Conservation (phyloP, 1,139 yeast genomes). For the Magnusiomyces tetraspermus region DNA sequence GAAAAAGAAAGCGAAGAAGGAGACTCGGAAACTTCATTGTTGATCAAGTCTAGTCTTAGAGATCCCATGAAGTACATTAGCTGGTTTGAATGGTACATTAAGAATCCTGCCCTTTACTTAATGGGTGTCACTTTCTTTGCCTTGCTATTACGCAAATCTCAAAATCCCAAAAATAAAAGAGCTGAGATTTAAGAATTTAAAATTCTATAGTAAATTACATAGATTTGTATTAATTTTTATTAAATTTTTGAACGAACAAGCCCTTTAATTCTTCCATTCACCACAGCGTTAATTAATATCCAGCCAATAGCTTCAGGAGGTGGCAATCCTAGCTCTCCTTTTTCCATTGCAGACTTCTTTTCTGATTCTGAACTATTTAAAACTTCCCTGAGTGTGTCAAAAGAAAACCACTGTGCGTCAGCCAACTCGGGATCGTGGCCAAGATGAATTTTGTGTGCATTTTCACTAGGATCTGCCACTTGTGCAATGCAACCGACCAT, state of each 20-base stretch:
- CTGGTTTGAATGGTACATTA: slow-evolving; percentile 1
- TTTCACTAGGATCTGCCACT: slow-evolving; percentile 53
- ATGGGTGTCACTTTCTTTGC: background rate
- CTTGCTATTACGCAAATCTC: background rate
- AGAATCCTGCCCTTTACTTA: background rate
- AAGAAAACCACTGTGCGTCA: slow-evolving; percentile 78
- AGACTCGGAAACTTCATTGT: background rate
- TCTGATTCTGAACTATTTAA: slow-evolving; percentile 9
- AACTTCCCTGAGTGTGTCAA: slow-evolving; percentile 39
- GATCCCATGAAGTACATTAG: background rate
- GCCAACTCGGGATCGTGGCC: slow-evolving; percentile 78
- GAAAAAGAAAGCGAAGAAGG: background rate
- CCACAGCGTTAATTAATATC: slow-evolving; percentile 35
- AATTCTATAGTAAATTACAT: background rate
- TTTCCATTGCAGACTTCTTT: slow-evolving; percentile 16
- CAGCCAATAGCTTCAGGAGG: slow-evolving; percentile 44
- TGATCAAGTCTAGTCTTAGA: background rate
- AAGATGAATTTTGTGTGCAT: slow-evolving; percentile 41
- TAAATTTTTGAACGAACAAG: background rate
- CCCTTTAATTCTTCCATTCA: slow-evolving; percentile 18
- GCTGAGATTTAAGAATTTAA: background rate
- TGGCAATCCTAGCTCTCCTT: slow-evolving; percentile 36
- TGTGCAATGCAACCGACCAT: slow-evolving; percentile 87
- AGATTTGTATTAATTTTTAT: too few relatives aligned
- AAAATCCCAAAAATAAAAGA: background rate